Percentiles rank a stretch among this genome's conserved stretches.
phyloP scores from a whole-genome alignment of 176 grass and related monocot genomes.

The Stipa capillata region DNA sequence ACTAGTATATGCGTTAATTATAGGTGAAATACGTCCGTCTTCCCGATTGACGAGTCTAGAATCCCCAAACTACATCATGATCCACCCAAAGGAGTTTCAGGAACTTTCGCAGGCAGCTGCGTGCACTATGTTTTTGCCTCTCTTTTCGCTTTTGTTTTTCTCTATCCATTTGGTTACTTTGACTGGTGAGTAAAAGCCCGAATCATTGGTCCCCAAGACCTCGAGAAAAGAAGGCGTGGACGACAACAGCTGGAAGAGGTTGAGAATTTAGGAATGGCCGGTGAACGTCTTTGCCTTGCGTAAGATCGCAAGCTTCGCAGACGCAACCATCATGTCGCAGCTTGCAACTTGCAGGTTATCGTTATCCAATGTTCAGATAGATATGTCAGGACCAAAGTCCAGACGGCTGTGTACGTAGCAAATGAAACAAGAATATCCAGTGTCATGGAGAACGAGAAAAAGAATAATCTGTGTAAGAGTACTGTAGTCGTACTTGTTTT shows the following conservation, averaged over 20 bases:
- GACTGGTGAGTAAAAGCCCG: not conserved
- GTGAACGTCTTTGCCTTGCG: constrained; percentile 1
- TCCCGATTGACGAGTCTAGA: too few relatives aligned
- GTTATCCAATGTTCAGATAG: not conserved
- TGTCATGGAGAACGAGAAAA: not conserved
- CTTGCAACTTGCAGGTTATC: not conserved
- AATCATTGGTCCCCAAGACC: not conserved
- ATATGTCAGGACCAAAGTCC: not conserved
- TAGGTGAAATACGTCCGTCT: not conserved
- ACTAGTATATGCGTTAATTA: not conserved
- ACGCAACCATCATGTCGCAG: not conserved
- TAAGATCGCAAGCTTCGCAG: not conserved
- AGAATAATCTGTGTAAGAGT: not conserved
- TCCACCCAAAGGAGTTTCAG: constrained; percentile 28
- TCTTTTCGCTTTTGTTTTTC: not conserved
- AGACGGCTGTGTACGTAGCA: not conserved
- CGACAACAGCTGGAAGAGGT: not conserved
- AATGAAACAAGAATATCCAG: not conserved
- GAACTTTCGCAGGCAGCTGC: constrained; percentile 32
- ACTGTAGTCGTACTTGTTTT: too few relatives aligned
- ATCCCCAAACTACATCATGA: not conserved
- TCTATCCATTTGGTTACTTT: not conserved
- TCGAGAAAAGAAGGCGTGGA: not conserved
- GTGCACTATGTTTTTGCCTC: not conserved
- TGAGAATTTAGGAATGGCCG: not conserved